Evolutionary conservation across 2,329 filamentous ascomycete genomes (phyloP), one percentile per base, ranked within the genome.

Genomic region (Arthrobotrys megalospora): DNA sequence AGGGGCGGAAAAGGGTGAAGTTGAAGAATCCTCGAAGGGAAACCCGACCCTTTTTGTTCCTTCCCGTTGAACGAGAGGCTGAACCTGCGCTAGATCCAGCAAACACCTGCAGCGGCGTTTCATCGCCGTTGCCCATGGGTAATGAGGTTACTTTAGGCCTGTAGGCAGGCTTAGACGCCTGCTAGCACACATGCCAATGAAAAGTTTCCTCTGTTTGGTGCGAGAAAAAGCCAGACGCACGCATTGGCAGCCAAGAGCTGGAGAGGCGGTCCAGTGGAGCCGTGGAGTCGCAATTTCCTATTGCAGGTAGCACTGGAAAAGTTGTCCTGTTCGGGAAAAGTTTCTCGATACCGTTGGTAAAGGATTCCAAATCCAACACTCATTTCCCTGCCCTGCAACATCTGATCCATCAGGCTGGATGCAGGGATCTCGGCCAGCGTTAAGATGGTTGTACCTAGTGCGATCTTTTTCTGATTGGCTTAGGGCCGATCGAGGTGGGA

Each of bases 321-420:
- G 48, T 77, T 77, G 73, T 16, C 69, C 66, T 43, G 19, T 77
- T 77, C 43, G 12, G 73, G 72, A 62, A 77, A 70, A 19, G 66
- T 38, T 48, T 48, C 43, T 62, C 12, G 16, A 28, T 28, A 41
- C 47, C 38, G 16, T 16, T 21, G 65, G 24, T 19, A 63, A 45
- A 66, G 41, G 60, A 77, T 77, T 77, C 73, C 73, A 77, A 77
- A 77, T 77, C 66, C n/a, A 77, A 45, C 14, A 14, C n/a, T 48
- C 28, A 48, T 76, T 76, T 69, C 72, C 72, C 70, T 66, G 50
- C 71, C 47, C 47, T 38, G 24, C 32, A 19, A 16, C 24, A 47
- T 1, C 41, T 50, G 36, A 60, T 60, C 55, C 53, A 10, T 60
- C 55, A n/a, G 8, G 3, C 11, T 21, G 14, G 16, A 14, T 11